Evolutionary conservation across 306 rosid genomes (phyloP), one percentile per base, ranked within the genome.

Genomic region (Castanea crenata): DNA sequence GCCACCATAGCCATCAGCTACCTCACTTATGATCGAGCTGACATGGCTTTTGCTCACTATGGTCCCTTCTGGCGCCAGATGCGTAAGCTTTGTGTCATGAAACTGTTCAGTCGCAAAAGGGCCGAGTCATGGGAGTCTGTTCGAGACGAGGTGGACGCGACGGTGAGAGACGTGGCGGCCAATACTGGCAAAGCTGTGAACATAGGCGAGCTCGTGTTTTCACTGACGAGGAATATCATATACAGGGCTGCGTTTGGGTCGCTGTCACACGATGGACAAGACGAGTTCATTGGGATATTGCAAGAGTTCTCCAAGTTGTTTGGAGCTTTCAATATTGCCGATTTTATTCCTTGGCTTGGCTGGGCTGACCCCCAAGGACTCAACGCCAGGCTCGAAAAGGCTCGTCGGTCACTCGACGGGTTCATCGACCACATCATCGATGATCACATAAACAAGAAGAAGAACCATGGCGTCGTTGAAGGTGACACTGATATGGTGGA

Each of bases 1-100:
- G 91, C 98, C 10, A 90, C 92, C 76, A 79, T 92, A 57, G 97
- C 98, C 85, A 90, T 94, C n/a, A 86, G 83, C 75, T 94, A 92
- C 81, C 88, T 94, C 5, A 90, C 98, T 32, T 92, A 94, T 61
- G 88, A 88, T 80, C 93, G 93, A 0, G 97, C 97, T 0, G 98
- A 94, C 91, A 94, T 94, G 98, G 98, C 96, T 0, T 94, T 94
- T 5, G 96, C 98, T 19, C 90, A 92, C 90, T 92, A 94, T 44
- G 98, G 97, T 0, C 97, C 98, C 16, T 94, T 92, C 68, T 94
- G 98, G 98, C 84, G 97, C 2, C 98, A 94, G 84, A 94, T 94
- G 97, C 73, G 97, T 0, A 94, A 92, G 85, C 86, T 94, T 1
- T 94, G 98, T 44, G 98, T 94, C 55, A 87, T 92, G 91, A 89